Base-by-base conservation (phyloP, 345 rosid species). In the Gossypium stocksii region DNA sequence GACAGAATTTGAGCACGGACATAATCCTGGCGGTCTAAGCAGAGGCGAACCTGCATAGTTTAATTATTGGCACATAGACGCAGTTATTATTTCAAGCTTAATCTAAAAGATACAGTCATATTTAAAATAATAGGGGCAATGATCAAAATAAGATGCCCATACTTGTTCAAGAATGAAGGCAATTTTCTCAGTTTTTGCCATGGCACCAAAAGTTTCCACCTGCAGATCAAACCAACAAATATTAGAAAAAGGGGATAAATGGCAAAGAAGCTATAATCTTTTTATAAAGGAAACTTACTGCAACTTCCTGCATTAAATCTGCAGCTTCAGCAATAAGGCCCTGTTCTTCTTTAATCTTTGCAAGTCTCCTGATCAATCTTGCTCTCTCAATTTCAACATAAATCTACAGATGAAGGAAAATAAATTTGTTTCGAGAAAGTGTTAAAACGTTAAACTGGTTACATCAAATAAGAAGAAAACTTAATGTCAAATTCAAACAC, bases 161-260 rank as follows among this genome's bases (percentile, higher is more conserved):
- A 92, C 98, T 83, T 92, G 98, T 76, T 93, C 98, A 56, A 94
- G 98, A 72, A 94, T 92, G 79, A 94, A 90, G 0, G 98, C 97
- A 76, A 91, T 93, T 86, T 94, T 92, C 87, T 94, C 98, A 41
- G 98, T 94, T 83, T 92, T 91, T 19, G 97, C 98, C 98, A 94
- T 91, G 43, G 98, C 98, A 75, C 98, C 98, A 89, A 93, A 94
- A 54, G 98, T 94, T 85, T 93, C 99, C 84, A 94, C 98, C 97
- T 94, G 74, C 41, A 64, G 61, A 46, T 29, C 62, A 81, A 62
- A 76, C 52, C 23, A 64, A 77, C 46, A 71, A 43, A 80, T 10
- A 60, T 69, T 41, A 34, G 75, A 78, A 71, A 63, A 12, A 23
- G 22, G 43, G 12, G 9, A 49, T 2, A 29, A 0, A 1, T 22